phyloP scores from a whole-genome alignment of 331 rosid species.

The Arachis monticola region DNA sequence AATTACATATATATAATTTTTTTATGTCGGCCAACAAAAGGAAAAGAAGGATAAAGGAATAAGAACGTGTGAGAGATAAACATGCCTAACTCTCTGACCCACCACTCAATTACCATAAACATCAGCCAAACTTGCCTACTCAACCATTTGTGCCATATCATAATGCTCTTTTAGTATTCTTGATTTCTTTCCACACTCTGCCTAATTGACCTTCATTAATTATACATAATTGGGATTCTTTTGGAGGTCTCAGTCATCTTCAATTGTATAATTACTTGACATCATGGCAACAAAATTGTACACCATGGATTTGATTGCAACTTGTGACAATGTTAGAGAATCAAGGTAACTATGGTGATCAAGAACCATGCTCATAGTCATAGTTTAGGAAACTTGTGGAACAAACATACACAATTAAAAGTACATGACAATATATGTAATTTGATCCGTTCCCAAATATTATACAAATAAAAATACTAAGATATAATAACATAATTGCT shows the following conservation, averaged over 20 bases:
- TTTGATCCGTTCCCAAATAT: background rate
- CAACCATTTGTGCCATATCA: conserved; percentile 29
- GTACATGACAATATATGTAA: background rate
- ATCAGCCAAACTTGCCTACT: conserved; percentile 43
- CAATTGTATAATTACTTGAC: conserved; percentile 44
- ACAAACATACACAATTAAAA: conserved; percentile 14
- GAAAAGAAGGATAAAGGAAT: conserved; percentile 25
- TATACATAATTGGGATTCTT: conserved; percentile 25
- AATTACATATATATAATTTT: background rate
- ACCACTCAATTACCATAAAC: conserved; percentile 44
- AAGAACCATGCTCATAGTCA: conserved; percentile 18
- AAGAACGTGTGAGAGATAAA: conserved; percentile 11
- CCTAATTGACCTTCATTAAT: background rate
- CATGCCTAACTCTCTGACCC: conserved; percentile 43
- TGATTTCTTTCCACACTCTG: conserved; percentile 37
- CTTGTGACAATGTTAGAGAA: conserved; percentile 9
- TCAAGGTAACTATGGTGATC: conserved; percentile 7
- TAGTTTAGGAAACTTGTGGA: conserved; percentile 1
- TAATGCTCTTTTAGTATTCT: conserved; percentile 29
- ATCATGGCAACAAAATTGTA: conserved; percentile 39
- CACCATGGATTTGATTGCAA: conserved; percentile 36
- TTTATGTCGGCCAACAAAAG: conserved; percentile 40
- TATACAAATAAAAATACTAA: too few relatives aligned
- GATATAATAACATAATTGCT: conserved; percentile 36
- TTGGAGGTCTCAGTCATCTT: conserved; percentile 40